phyloP scores from a whole-genome alignment of 2,329 filamentous ascomycete species.

The Penicillium hesseltinei region DNA sequence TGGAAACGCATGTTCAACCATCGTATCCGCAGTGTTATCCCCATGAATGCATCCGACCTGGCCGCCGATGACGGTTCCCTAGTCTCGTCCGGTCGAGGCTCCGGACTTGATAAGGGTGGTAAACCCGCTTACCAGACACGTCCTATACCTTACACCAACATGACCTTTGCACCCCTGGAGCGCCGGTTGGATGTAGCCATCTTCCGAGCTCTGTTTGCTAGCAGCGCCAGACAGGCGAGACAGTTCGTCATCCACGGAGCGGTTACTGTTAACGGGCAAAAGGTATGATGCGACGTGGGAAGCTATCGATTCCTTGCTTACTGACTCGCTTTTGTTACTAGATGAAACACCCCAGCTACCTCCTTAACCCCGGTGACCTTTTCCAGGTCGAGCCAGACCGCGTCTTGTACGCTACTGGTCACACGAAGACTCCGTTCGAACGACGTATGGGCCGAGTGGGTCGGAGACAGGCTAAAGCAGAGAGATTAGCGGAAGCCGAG shows the following conservation, averaged over 20 bases:
- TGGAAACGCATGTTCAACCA: slow-evolving; percentile 92
- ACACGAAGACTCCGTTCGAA: slow-evolving; percentile 57
- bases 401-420: slow-evolving; percentile 84
- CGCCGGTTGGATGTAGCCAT: slow-evolving; percentile 90
- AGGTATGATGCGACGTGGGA: slow-evolving; percentile 54
- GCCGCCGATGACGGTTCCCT: slow-evolving; percentile 78
- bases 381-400: slow-evolving; percentile 91
- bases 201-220: slow-evolving; percentile 90
- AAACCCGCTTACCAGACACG: slow-evolving; percentile 25
- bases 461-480: slow-evolving; percentile 28
- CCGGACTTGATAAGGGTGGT: slow-evolving; percentile 55
- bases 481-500: slow-evolving; percentile 28
- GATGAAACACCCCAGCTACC: slow-evolving; percentile 91
- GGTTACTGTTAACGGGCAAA: slow-evolving; percentile 95
- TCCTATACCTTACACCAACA: slow-evolving; percentile 86
- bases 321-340: slow-evolving; percentile 37
- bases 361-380: slow-evolving; percentile 95
- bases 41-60: slow-evolving; percentile 79
- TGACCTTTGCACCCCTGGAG: slow-evolving; percentile 91
- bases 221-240: slow-evolving; percentile 85
- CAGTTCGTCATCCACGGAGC: slow-evolving; percentile 92
- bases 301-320: background rate
- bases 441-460: slow-evolving; percentile 37
- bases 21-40: slow-evolving; percentile 75
- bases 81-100: slow-evolving; percentile 78